phyloP scores from a whole-genome alignment of 225 moss, liverwort and hornwort species.

The Polytrichum formosum region DNA sequence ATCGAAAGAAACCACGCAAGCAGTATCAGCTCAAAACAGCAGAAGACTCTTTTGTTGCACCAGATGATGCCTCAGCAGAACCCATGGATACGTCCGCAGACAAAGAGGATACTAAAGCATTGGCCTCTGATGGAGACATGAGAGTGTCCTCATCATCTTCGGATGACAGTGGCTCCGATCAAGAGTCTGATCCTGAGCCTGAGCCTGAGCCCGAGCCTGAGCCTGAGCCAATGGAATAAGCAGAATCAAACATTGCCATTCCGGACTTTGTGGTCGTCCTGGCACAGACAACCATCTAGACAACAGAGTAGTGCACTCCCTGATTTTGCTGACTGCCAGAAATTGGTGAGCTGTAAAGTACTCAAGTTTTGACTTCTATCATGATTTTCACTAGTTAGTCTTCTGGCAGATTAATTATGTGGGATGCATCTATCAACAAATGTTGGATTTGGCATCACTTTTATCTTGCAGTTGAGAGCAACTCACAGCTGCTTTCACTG shows the following conservation, averaged over 20 bases:
- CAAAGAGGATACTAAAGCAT: slow-evolving; percentile 10
- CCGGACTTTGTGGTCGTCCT: too few relatives aligned
- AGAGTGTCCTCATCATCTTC: slow-evolving; percentile 28
- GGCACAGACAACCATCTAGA: too few relatives aligned
- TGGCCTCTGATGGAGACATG: slow-evolving; percentile 14
- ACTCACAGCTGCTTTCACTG: too few relatives aligned
- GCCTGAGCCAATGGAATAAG: background rate
- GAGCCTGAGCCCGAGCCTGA: slow-evolving; percentile 43
- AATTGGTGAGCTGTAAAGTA: too few relatives aligned
- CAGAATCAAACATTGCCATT: background rate
- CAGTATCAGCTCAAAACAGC: slow-evolving; percentile 39
- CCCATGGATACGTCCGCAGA: slow-evolving; percentile 24
- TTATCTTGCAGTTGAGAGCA: too few relatives aligned
- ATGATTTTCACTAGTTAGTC: too few relatives aligned
- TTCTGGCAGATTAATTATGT: too few relatives aligned
- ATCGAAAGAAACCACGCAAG: slow-evolving; percentile 37
- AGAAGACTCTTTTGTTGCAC: slow-evolving; percentile 31
- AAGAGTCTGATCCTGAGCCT: slow-evolving; percentile 40
- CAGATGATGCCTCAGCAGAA: slow-evolving; percentile 25
- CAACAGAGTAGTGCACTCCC: too few relatives aligned
- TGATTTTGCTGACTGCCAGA: too few relatives aligned
- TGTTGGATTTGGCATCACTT: too few relatives aligned
- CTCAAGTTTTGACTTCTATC: too few relatives aligned
- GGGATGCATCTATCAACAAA: too few relatives aligned
- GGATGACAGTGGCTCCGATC: slow-evolving; percentile 41